Conservation (phyloP, 352 stramenopile genomes). For the Globisporangium nunn region DNA sequence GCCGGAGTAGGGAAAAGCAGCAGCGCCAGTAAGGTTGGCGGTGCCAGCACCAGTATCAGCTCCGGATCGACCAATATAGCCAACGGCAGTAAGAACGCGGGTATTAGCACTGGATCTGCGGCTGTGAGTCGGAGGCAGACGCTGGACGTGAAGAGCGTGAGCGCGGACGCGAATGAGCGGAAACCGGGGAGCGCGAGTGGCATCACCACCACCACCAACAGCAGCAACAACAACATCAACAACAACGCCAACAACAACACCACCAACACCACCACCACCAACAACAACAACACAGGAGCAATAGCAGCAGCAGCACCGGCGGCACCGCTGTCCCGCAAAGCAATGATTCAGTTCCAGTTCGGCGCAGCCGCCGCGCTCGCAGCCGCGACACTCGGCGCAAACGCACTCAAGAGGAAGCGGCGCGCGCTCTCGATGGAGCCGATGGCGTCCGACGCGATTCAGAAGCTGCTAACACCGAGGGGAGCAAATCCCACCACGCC, state of each 20-base stretch:
- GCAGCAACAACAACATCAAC: not conserved
- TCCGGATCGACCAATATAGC: not conserved
- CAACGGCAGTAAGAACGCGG: not conserved
- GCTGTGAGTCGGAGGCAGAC: constrained; percentile 37
- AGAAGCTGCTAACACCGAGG: constrained; percentile 28
- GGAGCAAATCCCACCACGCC: not conserved
- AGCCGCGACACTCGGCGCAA: constrained; percentile 11
- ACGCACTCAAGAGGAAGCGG: constrained; percentile 25
- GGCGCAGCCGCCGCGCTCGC: constrained; percentile 12
- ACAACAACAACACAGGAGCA: not conserved
- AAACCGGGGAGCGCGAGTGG: no score
- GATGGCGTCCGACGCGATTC: constrained; percentile 52
- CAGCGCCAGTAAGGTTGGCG: not conserved
- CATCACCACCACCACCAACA: no score
- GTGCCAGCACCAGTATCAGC: not conserved
- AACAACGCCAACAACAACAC: not conserved
- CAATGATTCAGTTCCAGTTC: constrained; percentile 17
- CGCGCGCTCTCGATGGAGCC: constrained; percentile 63
- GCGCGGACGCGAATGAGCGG: not conserved
- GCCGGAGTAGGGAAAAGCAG: not conserved
- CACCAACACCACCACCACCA: no score
- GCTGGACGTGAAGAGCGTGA: constrained; percentile 4
- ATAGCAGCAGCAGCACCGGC: not conserved
- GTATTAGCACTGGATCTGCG: constrained; percentile 20
- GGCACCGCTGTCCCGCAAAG: not conserved